These are phyloP conservation scores for Phylloporus sp. DNA, from an alignment of 768 basidiomycete genomes.

Conservation along the genomic window DNA sequence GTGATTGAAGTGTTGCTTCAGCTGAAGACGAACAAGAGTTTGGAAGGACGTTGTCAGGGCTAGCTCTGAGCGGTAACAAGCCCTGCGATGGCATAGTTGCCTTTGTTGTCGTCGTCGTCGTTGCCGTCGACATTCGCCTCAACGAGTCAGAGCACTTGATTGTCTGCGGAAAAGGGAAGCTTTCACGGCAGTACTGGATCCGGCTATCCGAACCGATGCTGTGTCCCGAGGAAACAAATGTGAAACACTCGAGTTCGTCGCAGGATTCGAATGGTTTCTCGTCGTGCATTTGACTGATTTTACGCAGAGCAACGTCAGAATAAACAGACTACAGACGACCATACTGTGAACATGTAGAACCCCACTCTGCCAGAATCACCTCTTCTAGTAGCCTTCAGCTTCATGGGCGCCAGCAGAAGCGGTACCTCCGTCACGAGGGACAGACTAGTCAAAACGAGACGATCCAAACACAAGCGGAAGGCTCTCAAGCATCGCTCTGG, in stretches of 20 bases:
- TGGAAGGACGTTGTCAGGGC: conserved; percentile 5
- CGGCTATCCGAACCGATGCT: not conserved
- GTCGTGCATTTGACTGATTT: too few relatives aligned
- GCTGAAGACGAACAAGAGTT: conserved; percentile 25
- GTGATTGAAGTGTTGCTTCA: conserved; percentile 54
- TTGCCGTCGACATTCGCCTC: conserved; percentile 46
- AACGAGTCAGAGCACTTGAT: conserved; percentile 17
- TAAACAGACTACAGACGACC: too few relatives aligned
- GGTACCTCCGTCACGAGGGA: conserved; percentile 53
- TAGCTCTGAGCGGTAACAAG: conserved; percentile 36
- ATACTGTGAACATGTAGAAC: conserved; percentile 39
- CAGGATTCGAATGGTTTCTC: too few relatives aligned
- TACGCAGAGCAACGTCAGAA: too few relatives aligned
- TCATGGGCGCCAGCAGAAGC: conserved; percentile 74
- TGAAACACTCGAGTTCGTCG: too few relatives aligned
- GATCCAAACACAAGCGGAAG: conserved; percentile 29
- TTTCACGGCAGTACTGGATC: not conserved
- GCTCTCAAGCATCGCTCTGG: conserved; percentile 51
- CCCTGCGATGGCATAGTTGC: conserved; percentile 20
- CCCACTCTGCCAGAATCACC: conserved; percentile 27
- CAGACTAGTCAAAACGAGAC: conserved; percentile 43
- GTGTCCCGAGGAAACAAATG: not conserved
- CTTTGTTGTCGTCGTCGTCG: conserved; percentile 35
- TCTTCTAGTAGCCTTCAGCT: conserved; percentile 35
- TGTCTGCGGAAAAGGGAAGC: conserved; percentile 8